phyloP scores from a whole-genome alignment of 441 rosid genomes.

The Brassica balearica region DNA sequence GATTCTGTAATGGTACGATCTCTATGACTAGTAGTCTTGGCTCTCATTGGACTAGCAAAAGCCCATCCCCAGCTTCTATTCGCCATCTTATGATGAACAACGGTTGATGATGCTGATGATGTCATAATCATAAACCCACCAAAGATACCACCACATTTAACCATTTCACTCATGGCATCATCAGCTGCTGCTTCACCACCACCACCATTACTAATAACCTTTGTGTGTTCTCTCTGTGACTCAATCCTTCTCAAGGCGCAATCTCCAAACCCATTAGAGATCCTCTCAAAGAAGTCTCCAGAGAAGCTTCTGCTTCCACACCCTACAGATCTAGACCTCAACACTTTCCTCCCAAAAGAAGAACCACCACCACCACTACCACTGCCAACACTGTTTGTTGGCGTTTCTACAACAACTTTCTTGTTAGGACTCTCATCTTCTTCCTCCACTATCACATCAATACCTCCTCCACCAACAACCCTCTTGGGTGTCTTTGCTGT shows the following conservation, averaged over 20 bases:
- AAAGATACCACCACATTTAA: slow-evolving; percentile 87
- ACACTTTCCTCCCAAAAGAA: slow-evolving; percentile 79
- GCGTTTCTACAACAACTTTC: slow-evolving; percentile 31
- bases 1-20: slow-evolving; percentile 46
- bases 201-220: slow-evolving; percentile 33
- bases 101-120: slow-evolving; percentile 63
- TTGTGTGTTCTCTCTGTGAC: slow-evolving; percentile 75
- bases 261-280: slow-evolving; percentile 95
- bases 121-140: slow-evolving; percentile 87
- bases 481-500: slow-evolving; percentile 16
- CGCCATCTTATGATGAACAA: slow-evolving; percentile 48
- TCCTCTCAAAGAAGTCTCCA: slow-evolving; percentile 92
- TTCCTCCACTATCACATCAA: slow-evolving; percentile 41
- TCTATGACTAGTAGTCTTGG: slow-evolving; percentile 63
- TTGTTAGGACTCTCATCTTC: slow-evolving; percentile 37
- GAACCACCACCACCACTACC: slow-evolving; percentile 30
- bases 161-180: slow-evolving; percentile 66
- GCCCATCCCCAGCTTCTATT: slow-evolving; percentile 83
- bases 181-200: slow-evolving; percentile 29
- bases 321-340: slow-evolving; percentile 96
- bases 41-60: slow-evolving; percentile 93
- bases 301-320: slow-evolving; percentile 98
- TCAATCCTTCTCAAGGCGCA: slow-evolving; percentile 90
- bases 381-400: slow-evolving; percentile 28
- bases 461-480: slow-evolving; percentile 30